These are phyloP conservation scores for Apiotrichum laibachii DNA, from an alignment of 1,284 basidiomycete species.

Conservation along the genomic window DNA sequence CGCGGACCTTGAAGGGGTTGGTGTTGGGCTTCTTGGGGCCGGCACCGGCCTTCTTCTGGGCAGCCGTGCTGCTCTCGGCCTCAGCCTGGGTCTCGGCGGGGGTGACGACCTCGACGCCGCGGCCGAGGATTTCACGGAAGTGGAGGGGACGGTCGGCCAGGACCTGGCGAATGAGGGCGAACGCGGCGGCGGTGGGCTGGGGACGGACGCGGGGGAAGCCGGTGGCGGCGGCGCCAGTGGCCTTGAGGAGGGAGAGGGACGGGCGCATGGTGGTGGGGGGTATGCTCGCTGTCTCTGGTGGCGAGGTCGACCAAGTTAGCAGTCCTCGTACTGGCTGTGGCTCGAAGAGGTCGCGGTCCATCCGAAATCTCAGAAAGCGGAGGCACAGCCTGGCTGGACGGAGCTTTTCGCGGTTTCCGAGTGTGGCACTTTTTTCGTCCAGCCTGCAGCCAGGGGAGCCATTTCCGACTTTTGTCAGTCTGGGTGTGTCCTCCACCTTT, in stretches of 20 bases:
- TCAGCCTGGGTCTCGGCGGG: not conserved
- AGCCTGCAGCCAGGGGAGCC: not conserved
- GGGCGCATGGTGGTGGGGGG: conserved; percentile 1
- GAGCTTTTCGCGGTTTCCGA: conserved; percentile 1
- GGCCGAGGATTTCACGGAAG: conserved; percentile 38
- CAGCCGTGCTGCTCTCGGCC: not conserved
- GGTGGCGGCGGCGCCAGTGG: not conserved
- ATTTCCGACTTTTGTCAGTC: conserved; percentile 17
- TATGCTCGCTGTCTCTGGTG: not conserved
- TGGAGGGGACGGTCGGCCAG: conserved; percentile 31
- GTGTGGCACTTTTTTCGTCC: conserved; percentile 12
- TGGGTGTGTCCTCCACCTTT: not conserved
- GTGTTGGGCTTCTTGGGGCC: not conserved
- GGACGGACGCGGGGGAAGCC: not conserved
- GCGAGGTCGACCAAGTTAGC: not conserved
- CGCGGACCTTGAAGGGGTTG: not conserved
- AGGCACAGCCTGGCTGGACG: not conserved
- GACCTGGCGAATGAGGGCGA: conserved; percentile 33
- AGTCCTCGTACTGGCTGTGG: not conserved
- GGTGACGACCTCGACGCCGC: conserved; percentile 18
- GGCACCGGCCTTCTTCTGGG: not conserved
- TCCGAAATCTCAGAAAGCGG: conserved; percentile 11
- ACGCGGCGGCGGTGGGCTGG: conserved; percentile 29
- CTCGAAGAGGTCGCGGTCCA: not conserved
- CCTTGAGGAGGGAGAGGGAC: not conserved